Evolutionary conservation across 192 early-diverging fungal species (phyloP).

Genomic region (Kickxella alabastrina): DNA sequence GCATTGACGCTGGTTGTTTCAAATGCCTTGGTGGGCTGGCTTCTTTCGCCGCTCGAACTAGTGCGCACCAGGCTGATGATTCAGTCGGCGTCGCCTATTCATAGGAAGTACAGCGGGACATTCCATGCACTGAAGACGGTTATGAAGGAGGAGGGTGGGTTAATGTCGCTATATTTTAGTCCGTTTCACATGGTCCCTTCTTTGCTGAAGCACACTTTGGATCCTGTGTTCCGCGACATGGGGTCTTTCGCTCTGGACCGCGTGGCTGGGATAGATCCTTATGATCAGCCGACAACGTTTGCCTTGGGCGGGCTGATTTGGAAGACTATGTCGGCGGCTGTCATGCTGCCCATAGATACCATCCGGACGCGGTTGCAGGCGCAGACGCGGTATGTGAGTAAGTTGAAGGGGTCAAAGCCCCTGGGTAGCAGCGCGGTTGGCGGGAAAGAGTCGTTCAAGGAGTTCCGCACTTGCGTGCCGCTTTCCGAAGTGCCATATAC

Average conservation of each 20-base stretch:
- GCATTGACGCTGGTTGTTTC: conserved; percentile 69
- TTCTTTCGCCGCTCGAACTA: conserved; percentile 88
- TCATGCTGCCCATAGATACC: conserved; percentile 84
- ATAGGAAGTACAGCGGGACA: conserved; percentile 78
- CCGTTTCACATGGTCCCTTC: conserved; percentile 71
- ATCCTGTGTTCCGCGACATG: conserved; percentile 66
- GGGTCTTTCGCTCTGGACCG: conserved; percentile 65
- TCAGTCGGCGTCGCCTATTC: conserved; percentile 70
- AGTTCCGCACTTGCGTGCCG: conserved; percentile 64
- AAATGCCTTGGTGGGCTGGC: conserved; percentile 68
- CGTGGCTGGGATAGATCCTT: conserved; percentile 50
- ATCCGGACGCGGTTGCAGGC: conserved; percentile 79
- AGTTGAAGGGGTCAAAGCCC: conserved; percentile 4
- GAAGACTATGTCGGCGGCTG: conserved; percentile 66
- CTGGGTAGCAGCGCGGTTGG: neutral
- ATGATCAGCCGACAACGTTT: conserved; percentile 63
- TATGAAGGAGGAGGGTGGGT: conserved; percentile 71
- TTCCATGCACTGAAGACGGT: conserved; percentile 75
- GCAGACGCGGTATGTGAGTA: conserved; percentile 63
- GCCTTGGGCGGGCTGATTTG: conserved; percentile 61
- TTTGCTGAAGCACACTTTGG: conserved; percentile 71
- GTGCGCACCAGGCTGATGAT: conserved; percentile 83
- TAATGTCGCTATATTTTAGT: conserved; percentile 64
- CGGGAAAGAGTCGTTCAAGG: conserved; percentile 13
- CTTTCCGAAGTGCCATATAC: conserved; percentile 68